Base-by-base conservation (phyloP, 352 stramenopile genomes). In the Pythium angustatum region DNA sequence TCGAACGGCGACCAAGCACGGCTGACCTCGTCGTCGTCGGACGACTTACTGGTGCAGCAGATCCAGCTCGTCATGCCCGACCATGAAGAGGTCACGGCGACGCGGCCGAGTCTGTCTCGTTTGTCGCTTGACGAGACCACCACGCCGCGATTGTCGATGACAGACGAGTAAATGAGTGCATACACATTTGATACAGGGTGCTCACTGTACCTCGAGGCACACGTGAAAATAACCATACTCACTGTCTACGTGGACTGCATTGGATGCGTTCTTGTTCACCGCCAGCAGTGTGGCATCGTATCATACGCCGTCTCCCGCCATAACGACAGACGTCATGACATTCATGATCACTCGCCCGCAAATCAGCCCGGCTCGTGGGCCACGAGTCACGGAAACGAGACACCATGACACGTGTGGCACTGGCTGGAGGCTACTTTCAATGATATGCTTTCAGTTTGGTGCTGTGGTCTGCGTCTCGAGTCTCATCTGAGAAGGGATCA, bases 11-110 rank as follows among this genome's bases (percentile, higher is more conserved):
- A 53, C 21, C 40, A 34, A 15, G 41, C 55, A 17, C 12, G n/a
- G 15, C 48, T 38, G 3, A 26, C 21, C 14, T 21, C 21, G 15
- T 11, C 22, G 19, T 6, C 21, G 2, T 33, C 26, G n/a, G 71
- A 79, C 41, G 71, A 66, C 34, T 54, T 85, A 8, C 62, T 81
- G 21, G 47, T 78, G 14, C 76, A 86, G 55, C 70, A 88, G 66
- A 83, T 87, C 38, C 58, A 82, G 52, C 73, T 87, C 36, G 74
- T 76, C 10, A 79, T 91, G 67, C 50, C 76, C 19, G 59, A 73
- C 6, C 74, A 85, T 30, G 76, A 87, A 49, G 71, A 87, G 9
- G 73, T 79, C 11, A 81, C 71, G 3, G 71, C 38, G 22, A 57
- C 76, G 30, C 67, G 67, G 27, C 51, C 66, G 47, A 77, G 40